A percentile compares a stretch with the other conserved stretches of the same genome.
Conservation (phyloP, 2,329 filamentous ascomycete species). For the Aspergillus eucalypticola region DNA sequence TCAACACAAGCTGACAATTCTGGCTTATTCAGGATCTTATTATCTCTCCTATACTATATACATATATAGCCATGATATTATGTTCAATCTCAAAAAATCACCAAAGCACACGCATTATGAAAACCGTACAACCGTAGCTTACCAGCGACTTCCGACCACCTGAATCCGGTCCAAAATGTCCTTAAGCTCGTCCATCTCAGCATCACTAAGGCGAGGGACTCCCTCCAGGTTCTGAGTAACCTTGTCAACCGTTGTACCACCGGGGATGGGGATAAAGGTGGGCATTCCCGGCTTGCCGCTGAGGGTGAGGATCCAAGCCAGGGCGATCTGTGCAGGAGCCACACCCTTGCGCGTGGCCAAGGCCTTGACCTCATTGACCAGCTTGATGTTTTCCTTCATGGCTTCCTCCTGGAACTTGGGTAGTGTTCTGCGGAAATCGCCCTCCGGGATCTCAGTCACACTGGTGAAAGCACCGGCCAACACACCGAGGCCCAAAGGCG, state of each 20-base stretch:
- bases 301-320: constrained; percentile 51
- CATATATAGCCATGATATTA: neutral
- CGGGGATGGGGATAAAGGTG: constrained; percentile 41
- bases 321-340: constrained; percentile 49
- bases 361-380: constrained; percentile 48
- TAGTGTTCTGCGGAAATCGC: constrained; percentile 46
- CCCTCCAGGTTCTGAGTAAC: constrained; percentile 37
- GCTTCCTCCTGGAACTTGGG: constrained; percentile 55
- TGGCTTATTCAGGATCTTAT: neutral
- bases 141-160: constrained; percentile 35
- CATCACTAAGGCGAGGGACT: constrained; percentile 32
- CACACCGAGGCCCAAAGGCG: constrained; percentile 60
- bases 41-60: neutral
- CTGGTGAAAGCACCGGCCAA: constrained; percentile 53
- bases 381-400: constrained; percentile 52
- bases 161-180: constrained; percentile 51
- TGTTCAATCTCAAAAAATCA: neutral
- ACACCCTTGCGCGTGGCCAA: constrained; percentile 49
- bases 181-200: constrained; percentile 53
- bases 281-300: constrained; percentile 47
- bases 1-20: constrained; percentile 1
- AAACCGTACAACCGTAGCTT: neutral
- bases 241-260: constrained; percentile 39
- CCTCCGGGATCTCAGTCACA: constrained; percentile 49
- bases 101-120: too few species aligned